These are phyloP conservation scores for Penicillium fimorum DNA, from an alignment of 495 filamentous ascomycete species.

Conservation along the genomic window DNA sequence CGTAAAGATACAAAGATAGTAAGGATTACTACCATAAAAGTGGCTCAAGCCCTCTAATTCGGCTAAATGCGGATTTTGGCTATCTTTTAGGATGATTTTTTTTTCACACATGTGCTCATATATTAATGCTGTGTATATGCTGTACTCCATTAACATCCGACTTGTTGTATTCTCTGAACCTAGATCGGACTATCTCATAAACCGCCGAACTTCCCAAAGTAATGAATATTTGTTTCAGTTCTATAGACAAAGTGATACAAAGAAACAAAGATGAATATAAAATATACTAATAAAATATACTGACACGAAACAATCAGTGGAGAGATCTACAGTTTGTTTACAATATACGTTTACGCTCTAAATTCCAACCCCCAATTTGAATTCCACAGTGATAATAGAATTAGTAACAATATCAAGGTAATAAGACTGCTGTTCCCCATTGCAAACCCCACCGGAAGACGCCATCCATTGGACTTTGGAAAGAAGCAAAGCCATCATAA, in stretches of 20 bases:
- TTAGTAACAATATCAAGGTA: conserved; percentile 5
- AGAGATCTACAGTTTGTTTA: conserved; percentile 7
- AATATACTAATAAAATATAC: neutral
- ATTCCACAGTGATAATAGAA: conserved; percentile 12
- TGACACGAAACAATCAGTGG: neutral
- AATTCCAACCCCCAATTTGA: conserved; percentile 10
- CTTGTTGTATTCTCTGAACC: neutral
- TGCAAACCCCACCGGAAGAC: conserved; percentile 43
- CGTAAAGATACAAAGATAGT: neutral
- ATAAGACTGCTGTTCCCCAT: conserved; percentile 32
- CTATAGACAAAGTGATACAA: neutral
- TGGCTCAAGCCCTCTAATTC: too few species aligned
- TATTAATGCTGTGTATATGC: neutral
- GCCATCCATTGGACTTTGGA: conserved; percentile 39
- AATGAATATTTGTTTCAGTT: neutral
- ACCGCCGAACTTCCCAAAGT: neutral
- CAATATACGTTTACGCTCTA: neutral
- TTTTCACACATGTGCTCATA: neutral
- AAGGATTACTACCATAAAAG: neutral
- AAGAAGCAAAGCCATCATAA: conserved; percentile 34
- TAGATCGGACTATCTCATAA: neutral
- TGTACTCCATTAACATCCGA: neutral
- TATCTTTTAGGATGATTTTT: too few species aligned
- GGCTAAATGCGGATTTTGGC: too few species aligned
- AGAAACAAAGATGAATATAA: neutral